Conservation (phyloP, 306 rosid species). For the Lathyrus sativus region DNA sequence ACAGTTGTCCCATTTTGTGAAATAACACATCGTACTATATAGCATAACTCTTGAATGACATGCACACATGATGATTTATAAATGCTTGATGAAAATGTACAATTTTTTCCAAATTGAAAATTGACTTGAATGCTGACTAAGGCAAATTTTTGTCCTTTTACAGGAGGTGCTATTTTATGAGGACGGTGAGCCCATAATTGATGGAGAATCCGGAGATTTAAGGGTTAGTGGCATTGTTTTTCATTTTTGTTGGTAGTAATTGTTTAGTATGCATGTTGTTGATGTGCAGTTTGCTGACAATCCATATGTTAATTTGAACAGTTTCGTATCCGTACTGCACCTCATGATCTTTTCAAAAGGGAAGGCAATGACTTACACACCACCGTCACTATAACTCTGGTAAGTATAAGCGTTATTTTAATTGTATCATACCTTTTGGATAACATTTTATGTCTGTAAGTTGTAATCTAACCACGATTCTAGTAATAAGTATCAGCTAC, state of each 20-base stretch:
- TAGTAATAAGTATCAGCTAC: not conserved
- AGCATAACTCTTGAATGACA: not conserved
- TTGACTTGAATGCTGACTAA: slow-evolving; percentile 1
- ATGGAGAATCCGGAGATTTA: slow-evolving; percentile 96
- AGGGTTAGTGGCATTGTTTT: slow-evolving; percentile 56
- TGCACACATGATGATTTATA: slow-evolving; percentile 2
- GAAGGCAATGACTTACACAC: slow-evolving; percentile 88
- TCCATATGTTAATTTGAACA: slow-evolving; percentile 45
- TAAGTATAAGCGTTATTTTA: slow-evolving; percentile 36
- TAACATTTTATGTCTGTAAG: not conserved
- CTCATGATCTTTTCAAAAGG: slow-evolving; percentile 79
- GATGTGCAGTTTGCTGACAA: slow-evolving; percentile 39
- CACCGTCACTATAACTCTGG: slow-evolving; percentile 89
- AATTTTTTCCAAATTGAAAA: not conserved
- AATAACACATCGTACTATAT: too few relatives aligned
- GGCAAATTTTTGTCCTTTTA: slow-evolving; percentile 32
- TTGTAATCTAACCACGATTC: slow-evolving; percentile 1
- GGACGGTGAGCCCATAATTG: slow-evolving; percentile 94
- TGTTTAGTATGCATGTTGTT: slow-evolving; percentile 29
- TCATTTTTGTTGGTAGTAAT: slow-evolving; percentile 17
- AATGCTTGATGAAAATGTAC: slow-evolving; percentile 10
- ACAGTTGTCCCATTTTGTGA: too few relatives aligned
- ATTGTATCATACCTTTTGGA: not conserved
- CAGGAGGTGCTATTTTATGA: slow-evolving; percentile 97
- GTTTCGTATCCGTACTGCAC: slow-evolving; percentile 87